Conservation (phyloP, 176 grass and related monocot genomes). For the Panicum miliaceum region DNA sequence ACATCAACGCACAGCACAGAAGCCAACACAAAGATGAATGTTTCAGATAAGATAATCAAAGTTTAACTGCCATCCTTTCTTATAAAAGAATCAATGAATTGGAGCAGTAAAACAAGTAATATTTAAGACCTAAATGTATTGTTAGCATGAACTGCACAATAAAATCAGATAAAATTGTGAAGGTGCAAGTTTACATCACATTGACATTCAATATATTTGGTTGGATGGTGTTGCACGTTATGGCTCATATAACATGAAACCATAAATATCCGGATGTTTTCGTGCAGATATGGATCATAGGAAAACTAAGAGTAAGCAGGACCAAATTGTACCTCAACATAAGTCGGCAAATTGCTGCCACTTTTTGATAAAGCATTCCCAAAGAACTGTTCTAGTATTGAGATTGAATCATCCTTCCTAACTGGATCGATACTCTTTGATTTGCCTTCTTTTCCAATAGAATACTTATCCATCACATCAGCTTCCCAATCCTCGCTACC, state of each 20-base stretch:
- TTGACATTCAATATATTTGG: slow-evolving; percentile 11
- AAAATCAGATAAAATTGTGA: slow-evolving; percentile 25
- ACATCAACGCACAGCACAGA: background rate
- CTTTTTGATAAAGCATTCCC: slow-evolving; percentile 65
- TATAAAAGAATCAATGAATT: background rate
- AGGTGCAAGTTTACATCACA: slow-evolving; percentile 19
- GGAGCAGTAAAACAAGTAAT: background rate
- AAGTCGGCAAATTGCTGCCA: slow-evolving; percentile 46
- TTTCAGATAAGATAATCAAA: slow-evolving; percentile 17
- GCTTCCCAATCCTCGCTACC: slow-evolving; percentile 52
- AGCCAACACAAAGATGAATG: slow-evolving; percentile 19
- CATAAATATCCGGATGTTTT: background rate
- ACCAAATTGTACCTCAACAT: slow-evolving; percentile 50
- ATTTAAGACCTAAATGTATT: background rate
- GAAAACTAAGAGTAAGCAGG: slow-evolving; percentile 32
- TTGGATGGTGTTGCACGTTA: background rate
- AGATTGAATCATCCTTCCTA: slow-evolving; percentile 60
- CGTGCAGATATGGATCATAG: background rate
- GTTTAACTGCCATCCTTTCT: slow-evolving; percentile 1
- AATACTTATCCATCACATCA: slow-evolving; percentile 60
- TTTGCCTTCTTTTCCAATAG: slow-evolving; percentile 55
- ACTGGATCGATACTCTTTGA: slow-evolving; percentile 45
- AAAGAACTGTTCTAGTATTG: slow-evolving; percentile 92
- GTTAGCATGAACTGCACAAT: slow-evolving; percentile 2
- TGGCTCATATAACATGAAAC: slow-evolving; percentile 1